A percentile compares a stretch with the other conserved stretches of the same genome.
Conservation (phyloP, 2,329 filamentous ascomycete species). For the Hypoxylon sp. region DNA sequence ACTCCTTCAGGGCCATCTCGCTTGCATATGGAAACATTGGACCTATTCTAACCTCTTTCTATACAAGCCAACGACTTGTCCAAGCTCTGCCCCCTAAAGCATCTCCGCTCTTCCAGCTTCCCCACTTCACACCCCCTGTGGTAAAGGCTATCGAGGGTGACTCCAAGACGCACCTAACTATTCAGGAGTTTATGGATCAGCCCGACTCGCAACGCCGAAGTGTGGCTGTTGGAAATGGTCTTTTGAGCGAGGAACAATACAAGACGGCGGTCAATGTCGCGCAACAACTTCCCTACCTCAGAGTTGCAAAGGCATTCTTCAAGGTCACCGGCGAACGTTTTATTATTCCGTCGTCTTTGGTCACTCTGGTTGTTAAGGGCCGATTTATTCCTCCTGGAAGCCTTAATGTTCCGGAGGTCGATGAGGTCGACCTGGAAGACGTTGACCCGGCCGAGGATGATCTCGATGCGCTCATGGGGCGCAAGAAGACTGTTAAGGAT, state of each 20-base stretch:
- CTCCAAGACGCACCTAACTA: slow-evolving; percentile 77
- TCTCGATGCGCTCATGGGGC: slow-evolving; percentile 83
- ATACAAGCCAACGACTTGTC: slow-evolving; percentile 85
- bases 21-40: slow-evolving; percentile 87
- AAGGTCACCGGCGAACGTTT: slow-evolving; percentile 96
- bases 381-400: slow-evolving; percentile 91
- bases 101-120: slow-evolving; percentile 91
- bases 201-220: slow-evolving; percentile 79
- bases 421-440: slow-evolving; percentile 86
- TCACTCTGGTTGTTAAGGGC: slow-evolving; percentile 94
- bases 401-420: slow-evolving; percentile 77
- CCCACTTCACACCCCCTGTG: slow-evolving; percentile 79
- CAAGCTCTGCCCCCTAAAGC: slow-evolving; percentile 87
- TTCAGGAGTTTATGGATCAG: slow-evolving; percentile 91
- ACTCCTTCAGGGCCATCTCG: slow-evolving; percentile 86
- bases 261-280: slow-evolving; percentile 79
- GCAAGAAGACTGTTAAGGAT: slow-evolving; percentile 74
- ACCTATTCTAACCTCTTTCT: slow-evolving; percentile 85
- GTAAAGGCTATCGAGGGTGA: slow-evolving; percentile 78
- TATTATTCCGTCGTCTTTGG: slow-evolving; percentile 91
- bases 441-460: slow-evolving; percentile 94
- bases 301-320: slow-evolving; percentile 95
- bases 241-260: slow-evolving; percentile 83
- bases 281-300: slow-evolving; percentile 83
- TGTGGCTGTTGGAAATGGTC: slow-evolving; percentile 75